Base-by-base conservation (phyloP, 176 grass and related monocot genomes). In the Cymbopogon citratus region DNA sequence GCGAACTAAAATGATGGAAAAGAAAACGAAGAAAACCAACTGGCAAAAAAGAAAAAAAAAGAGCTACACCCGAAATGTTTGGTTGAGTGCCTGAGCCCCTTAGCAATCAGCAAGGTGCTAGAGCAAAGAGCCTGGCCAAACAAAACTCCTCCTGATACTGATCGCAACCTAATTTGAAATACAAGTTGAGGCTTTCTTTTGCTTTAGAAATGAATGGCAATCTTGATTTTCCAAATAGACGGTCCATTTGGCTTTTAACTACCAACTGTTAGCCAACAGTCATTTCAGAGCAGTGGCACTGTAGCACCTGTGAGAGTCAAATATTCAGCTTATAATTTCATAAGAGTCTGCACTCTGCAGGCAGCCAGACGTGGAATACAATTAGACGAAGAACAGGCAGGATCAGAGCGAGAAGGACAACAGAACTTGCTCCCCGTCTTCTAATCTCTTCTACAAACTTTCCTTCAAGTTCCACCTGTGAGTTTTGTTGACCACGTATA, bases 401-500 rank as follows among this genome's bases (percentile, higher is more conserved):
- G 31, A n/a, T n/a, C n/a, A 33, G 31, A 33, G 31, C 31, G 1
- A 33, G 31, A 64, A 46, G 83, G 65, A 21, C 48, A 15, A 59
- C 12, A 48, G 64, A 63, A 48, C 64, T 68, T 51, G 54, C 39
- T 49, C 41, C 63, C 56, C 63, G 9, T 65, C 23, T 54, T 51
- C 9, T 38, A n/a, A n/a, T n/a, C 28, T 52, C 4, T 12, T 67
- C 7, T 23, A 36, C 49, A 7, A 33, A 1, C 4, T 3, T 21
- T 25, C 9, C 16, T 51, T 7, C 16, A 16, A 21, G 21, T 43
- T 49, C 27, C 40, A 46, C 41, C 19, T 40, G 6, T 4, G 25
- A 39, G 28, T 63, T n/a, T n/a, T n/a, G 24, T 86, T 80, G 84
- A 80, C 76, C 61, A 39, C 54, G 33, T 75, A 44, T 19, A 43